phyloP scores from a whole-genome alignment of 2,329 filamentous ascomycete genomes.

The Immersiporthe knoxdaviesiana region DNA sequence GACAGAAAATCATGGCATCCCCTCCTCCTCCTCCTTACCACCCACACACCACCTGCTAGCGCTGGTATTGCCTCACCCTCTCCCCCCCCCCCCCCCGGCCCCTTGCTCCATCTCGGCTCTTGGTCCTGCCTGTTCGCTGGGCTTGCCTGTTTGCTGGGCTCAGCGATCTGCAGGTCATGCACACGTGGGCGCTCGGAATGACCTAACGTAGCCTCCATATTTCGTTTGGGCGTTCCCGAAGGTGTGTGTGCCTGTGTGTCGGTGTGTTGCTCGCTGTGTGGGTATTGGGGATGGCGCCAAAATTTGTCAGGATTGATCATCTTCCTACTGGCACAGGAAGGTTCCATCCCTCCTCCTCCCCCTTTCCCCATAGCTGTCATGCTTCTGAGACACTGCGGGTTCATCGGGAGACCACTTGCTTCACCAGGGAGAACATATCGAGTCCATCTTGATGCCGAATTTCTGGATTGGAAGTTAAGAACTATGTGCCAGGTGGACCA shows the following conservation, averaged over 20 bases:
- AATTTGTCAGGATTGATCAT: background rate
- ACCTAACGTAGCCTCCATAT: background rate
- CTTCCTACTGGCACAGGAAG: constrained; percentile 2
- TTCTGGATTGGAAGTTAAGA: background rate
- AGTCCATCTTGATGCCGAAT: background rate
- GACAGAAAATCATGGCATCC: background rate
- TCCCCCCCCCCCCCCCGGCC: too few species aligned
- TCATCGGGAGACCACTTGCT: background rate
- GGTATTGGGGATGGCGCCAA: background rate
- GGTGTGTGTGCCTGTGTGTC: background rate
- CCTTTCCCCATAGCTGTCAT: background rate
- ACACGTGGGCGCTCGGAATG: constrained; percentile 11
- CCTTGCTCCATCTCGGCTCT: background rate
- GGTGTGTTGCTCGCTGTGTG: background rate
- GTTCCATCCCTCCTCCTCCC: background rate
- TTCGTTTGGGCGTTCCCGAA: constrained; percentile 4
- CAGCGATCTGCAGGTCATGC: background rate
- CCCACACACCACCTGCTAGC: too few species aligned
- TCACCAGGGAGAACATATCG: background rate
- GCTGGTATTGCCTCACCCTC: background rate
- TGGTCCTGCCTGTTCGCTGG: background rate
- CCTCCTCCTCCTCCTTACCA: too few species aligned
- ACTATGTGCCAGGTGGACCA: constrained; percentile 9
- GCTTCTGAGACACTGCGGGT: background rate
- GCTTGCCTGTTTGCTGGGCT: background rate